These are phyloP conservation scores for Balamuthia mandrillaris DNA, from an alignment of 208 protist species.

Conservation along the genomic window DNA sequence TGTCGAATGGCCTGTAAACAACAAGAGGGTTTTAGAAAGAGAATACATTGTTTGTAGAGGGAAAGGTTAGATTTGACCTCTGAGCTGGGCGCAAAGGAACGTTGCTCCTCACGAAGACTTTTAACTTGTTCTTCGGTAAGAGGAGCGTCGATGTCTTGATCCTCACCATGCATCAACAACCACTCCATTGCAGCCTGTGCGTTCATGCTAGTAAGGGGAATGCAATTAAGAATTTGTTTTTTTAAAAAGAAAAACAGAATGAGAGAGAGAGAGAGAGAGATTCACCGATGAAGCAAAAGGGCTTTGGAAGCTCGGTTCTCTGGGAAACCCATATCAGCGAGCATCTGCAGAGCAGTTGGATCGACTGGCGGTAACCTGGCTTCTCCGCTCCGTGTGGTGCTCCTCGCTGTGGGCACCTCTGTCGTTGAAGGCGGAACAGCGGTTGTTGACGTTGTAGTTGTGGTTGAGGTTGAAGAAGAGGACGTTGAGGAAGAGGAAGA, in stretches of 20 bases:
- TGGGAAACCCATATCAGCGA: slow-evolving; percentile 16
- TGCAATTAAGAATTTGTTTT: too few species aligned
- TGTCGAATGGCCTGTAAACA: neutral
- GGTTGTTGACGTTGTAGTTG: too few species aligned
- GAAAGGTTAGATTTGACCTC: neutral
- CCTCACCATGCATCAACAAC: slow-evolving; percentile 22
- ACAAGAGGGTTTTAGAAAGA: neutral
- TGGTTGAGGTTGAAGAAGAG: too few species aligned
- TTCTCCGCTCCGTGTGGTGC: too few species aligned
- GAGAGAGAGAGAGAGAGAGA: neutral
- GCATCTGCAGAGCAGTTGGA: neutral
- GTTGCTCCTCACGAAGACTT: neutral
- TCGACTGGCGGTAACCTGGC: too few species aligned
- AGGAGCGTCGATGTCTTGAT: slow-evolving; percentile 10
- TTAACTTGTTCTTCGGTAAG: neutral
- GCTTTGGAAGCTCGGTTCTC: neutral
- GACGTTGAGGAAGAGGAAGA: too few species aligned
- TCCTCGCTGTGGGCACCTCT: too few species aligned
- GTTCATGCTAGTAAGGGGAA: slow-evolving; percentile 10
- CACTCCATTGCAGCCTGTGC: slow-evolving; percentile 16
- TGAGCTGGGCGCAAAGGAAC: neutral
- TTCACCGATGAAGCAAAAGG: neutral
- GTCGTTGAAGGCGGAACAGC: too few species aligned
- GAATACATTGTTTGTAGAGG: neutral
- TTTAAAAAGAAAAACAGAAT: neutral